Evolutionary conservation across 2,329 filamentous ascomycete species (phyloP).

Genomic region (Pseudogymnoascus sp.): DNA sequence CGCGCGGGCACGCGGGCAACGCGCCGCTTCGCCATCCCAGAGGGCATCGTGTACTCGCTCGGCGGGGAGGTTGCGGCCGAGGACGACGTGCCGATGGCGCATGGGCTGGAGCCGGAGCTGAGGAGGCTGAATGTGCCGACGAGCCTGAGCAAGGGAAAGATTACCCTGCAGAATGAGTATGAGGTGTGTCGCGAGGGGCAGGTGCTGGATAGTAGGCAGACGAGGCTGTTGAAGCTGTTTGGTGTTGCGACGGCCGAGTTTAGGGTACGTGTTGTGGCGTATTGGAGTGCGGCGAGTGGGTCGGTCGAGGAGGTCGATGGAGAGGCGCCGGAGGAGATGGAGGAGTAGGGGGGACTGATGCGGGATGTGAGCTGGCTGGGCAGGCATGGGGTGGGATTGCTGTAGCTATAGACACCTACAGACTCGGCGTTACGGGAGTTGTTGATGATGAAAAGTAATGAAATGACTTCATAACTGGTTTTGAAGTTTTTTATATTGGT

Average conservation of each 20-base stretch:
- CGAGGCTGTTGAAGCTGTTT: slow-evolving; percentile 88
- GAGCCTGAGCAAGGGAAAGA: slow-evolving; percentile 77
- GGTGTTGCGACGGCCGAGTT: slow-evolving; percentile 88
- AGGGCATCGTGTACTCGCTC: slow-evolving; percentile 71
- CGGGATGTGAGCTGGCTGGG: not conserved
- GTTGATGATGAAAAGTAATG: slow-evolving; percentile 1
- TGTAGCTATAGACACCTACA: slow-evolving; percentile 4
- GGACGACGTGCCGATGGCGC: slow-evolving; percentile 78
- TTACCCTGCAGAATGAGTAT: slow-evolving; percentile 53
- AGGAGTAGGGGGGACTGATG: slow-evolving; percentile 30
- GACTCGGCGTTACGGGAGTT: slow-evolving; percentile 5
- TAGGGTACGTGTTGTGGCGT: slow-evolving; percentile 68
- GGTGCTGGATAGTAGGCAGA: slow-evolving; percentile 81
- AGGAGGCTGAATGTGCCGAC: slow-evolving; percentile 85
- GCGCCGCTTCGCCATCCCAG: slow-evolving; percentile 70
- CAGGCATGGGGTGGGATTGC: slow-evolving; percentile 1
- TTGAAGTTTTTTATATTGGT: not conserved
- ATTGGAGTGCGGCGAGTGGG: slow-evolving; percentile 53
- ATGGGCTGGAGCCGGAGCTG: slow-evolving; percentile 84
- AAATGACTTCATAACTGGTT: not conserved
- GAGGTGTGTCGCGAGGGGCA: slow-evolving; percentile 76
- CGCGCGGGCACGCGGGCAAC: slow-evolving; percentile 72
- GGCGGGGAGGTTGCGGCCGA: slow-evolving; percentile 72
- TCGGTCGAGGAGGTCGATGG: slow-evolving; percentile 49
- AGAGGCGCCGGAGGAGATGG: slow-evolving; percentile 30